Conservation (phyloP, 2,329 filamentous ascomycete genomes). For the Cladosporium sp. region DNA sequence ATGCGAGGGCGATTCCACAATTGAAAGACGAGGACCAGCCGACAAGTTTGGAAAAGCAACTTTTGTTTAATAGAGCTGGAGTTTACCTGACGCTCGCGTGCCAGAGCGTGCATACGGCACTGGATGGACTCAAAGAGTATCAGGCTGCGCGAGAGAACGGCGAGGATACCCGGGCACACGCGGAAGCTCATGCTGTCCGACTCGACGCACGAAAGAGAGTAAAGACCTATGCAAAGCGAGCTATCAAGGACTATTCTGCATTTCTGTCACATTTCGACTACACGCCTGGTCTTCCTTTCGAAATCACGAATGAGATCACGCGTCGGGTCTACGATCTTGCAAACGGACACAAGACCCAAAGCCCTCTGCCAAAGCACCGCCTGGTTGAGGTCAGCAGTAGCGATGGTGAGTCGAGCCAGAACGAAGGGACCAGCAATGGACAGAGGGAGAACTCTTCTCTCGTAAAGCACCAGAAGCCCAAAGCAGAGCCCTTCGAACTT, state of each 20-base stretch:
- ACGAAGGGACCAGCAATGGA: conserved; percentile 16
- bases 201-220: conserved; percentile 64
- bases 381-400: conserved; percentile 27
- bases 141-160: conserved; percentile 27
- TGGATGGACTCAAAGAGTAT: conserved; percentile 44
- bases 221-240: conserved; percentile 70
- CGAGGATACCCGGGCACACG: conserved; percentile 42
- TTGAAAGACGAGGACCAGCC: conserved; percentile 64
- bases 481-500: conserved; percentile 27
- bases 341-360: conserved; percentile 37
- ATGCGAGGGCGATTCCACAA: conserved; percentile 49
- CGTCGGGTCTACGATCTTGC: conserved; percentile 56
- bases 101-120: conserved; percentile 55
- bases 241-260: conserved; percentile 67
- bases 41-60: conserved; percentile 67
- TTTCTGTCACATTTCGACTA: conserved; percentile 76
- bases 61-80: conserved; percentile 71
- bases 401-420: conserved; percentile 18
- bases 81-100: conserved; percentile 70
- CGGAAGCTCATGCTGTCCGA: conserved; percentile 44
- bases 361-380: conserved; percentile 26
- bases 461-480: conserved; percentile 37
- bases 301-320: conserved; percentile 55
- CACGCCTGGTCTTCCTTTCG: conserved; percentile 63
- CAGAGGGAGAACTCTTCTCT: conserved; percentile 35